Percentiles rank a stretch among this genome's conserved stretches.
phyloP scores from a whole-genome alignment of 108 stramenopile species.

The Tribonema minus region DNA sequence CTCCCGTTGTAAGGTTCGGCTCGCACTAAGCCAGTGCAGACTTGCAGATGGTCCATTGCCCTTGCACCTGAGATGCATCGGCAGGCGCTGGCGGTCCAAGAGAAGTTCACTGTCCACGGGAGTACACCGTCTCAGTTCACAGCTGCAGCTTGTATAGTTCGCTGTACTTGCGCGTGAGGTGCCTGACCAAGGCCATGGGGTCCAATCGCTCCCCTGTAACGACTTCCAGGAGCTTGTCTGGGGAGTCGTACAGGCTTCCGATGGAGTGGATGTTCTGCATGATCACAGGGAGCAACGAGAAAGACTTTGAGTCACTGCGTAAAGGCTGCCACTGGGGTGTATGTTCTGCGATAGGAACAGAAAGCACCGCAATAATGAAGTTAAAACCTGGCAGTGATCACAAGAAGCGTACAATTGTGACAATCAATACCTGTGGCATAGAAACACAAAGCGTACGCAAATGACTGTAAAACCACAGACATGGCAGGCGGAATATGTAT shows the following conservation, averaged over 20 bases:
- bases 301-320: neutral
- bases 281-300: neutral
- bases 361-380: neutral
- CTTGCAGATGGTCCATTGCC: too few relatives aligned
- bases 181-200: conserved; percentile 69
- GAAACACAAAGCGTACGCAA: neutral
- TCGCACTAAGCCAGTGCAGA: too few relatives aligned
- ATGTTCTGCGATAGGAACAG: neutral
- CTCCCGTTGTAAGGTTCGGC: neutral
- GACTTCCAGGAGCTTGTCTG: conserved; percentile 60
- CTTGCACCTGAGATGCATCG: neutral
- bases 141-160: conserved; percentile 2
- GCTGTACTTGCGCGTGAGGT: conserved; percentile 71
- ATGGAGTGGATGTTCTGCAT: conserved; percentile 66
- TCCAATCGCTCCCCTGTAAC: conserved; percentile 68
- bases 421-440: neutral
- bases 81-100: neutral
- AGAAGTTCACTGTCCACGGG: neutral
- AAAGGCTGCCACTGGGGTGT: neutral
- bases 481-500: too few relatives aligned
- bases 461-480: too few relatives aligned
- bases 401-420: too few relatives aligned
- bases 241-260: conserved; percentile 70
- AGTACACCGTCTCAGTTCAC: neutral
- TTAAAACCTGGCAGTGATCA: neutral